Base-by-base conservation (phyloP, 208 protist species). In the Leishmania amazonensis region DNA sequence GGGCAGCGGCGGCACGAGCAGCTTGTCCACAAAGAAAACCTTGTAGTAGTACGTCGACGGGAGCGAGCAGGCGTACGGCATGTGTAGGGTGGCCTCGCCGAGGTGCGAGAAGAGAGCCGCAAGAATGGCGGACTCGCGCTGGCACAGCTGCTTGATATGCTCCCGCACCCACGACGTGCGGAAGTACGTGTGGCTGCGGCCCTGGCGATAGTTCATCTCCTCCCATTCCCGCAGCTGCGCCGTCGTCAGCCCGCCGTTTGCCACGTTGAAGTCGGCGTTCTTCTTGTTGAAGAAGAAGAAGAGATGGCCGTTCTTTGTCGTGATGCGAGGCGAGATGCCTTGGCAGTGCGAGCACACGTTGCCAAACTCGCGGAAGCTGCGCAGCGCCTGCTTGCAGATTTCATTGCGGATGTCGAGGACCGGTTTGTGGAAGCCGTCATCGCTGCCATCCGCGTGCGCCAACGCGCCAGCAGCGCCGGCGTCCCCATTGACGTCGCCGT, bases 121-220 rank as follows among this genome's bases (percentile, higher is more conserved):
- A 8, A 98, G 86, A n/a, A 98, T 80, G 19, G 76, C 73, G 42
- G 83, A 74, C 82, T 96, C 93, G 64, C 87, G 81, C 87, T 89
- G 83, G 84, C 90, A 98, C 49, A 98, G 91, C 73, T 93, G 81
- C 88, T 96, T 95, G 76, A 98, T 88, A 83, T 96, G 92, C 73
- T 95, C 91, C 31, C 88, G 90, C 11, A 90, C 89, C 73, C 88
- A 79, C 77, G 85, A 81, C 42, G 90, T 88, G 53, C 67, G 83
- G 75, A 95, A 93, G 87, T 96, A 97, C 24, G 87, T 95, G 76
- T 90, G 88, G 47, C 73, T 94, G 81, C 95, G 89, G 51, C 85
- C 71, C 80, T 96, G 95, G 4, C 85, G 84, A 35, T 77, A 77
- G 81, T 95, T 96, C 68, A 81, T 85, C 35, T 87, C 82, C 42